Base-by-base conservation (phyloP, 108 stramenopile genomes). In the Fistulifera pelliculosa region DNA sequence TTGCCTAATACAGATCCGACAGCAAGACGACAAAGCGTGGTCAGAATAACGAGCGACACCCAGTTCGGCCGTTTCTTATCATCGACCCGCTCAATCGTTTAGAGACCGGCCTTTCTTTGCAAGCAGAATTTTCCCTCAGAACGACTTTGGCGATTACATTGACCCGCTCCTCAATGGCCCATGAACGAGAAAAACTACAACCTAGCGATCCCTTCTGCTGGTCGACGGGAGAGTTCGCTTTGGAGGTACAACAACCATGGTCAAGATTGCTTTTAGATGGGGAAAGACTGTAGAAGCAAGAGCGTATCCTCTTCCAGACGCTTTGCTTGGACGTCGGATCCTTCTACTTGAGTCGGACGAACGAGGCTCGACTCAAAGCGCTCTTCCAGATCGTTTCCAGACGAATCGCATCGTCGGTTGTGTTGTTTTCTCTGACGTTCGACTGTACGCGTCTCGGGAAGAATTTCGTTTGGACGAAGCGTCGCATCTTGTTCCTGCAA, bases 221-320 rank as follows among this genome's bases (percentile, higher is more conserved):
- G 75, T 23, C 14, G 13, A 16, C 21, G 1, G 17, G 12, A 15
- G n/a, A 17, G 1, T 79, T 79, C 56, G 82, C 75, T 14, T 68
- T 87, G 14, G 89, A 91, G 62, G 64, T 91, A 56, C 85, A 91
- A 68, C 27, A 68, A 1, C 85, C 85, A 10, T 91, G 75, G 77
- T 70, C 83, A 1, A 49, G 41, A 31, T 49, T 63, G 19, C 49
- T 86, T 10, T 47, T 82, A 17, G 23, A 61, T 44, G 79, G 83
- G 4, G 43, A 38, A 91, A 91, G 60, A 65, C 49, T 6, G 81
- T 91, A 25, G 89, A 91, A 58, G 80, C 83, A 7, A 50, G 89
- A 54, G 42, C 66, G 1, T 91, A 91, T 56, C 48, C 47, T 3
- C 49, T 91, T 16, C 89, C 89, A 16, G 48, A 68, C 13, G 40